Evolutionary conservation across 2,329 filamentous ascomycete species (phyloP).

Genomic region (Dactylonectria macrodidyma): DNA sequence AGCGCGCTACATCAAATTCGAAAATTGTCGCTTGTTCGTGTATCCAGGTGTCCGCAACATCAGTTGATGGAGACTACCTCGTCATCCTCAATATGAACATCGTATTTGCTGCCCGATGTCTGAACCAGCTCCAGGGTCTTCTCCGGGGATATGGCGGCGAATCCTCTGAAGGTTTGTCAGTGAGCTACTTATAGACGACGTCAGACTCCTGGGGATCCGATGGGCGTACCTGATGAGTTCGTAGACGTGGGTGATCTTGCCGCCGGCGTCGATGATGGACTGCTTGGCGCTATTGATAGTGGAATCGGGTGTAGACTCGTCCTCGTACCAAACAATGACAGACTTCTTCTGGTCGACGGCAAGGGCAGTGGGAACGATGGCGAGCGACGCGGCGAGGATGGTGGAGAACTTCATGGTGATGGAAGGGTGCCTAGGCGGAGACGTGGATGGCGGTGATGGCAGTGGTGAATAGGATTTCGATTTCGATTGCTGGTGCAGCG

Average conservation of each 20-base stretch:
- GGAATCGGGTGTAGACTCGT: conserved; percentile 73
- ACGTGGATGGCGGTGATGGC: not conserved
- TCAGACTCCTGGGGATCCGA: not conserved
- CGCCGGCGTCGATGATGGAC: conserved; percentile 78
- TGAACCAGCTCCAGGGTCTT: conserved; percentile 79
- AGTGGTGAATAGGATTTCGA: conserved; percentile 10
- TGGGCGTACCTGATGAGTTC: conserved; percentile 73
- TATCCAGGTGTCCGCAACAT: not conserved
- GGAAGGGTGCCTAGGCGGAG: conserved; percentile 17
- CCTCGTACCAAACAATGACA: conserved; percentile 84
- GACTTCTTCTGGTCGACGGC: conserved; percentile 79
- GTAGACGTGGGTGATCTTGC: conserved; percentile 85
- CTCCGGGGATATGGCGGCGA: conserved; percentile 81
- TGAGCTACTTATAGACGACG: conserved; percentile 13
- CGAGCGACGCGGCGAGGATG: conserved; percentile 68
- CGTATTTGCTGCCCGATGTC: conserved; percentile 67
- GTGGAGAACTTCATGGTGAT: conserved; percentile 75
- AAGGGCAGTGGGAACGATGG: conserved; percentile 71
- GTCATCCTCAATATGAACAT: conserved; percentile 80
- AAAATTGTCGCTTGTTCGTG: conserved; percentile 10
- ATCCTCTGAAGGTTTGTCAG: conserved; percentile 71
- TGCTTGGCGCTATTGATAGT: conserved; percentile 81
- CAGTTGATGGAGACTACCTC: conserved; percentile 68
- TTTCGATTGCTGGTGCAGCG: not conserved
- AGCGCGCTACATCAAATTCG: conserved; percentile 19